Base-by-base conservation (phyloP, 345 rosid genomes). In the Luvunga scandens region DNA sequence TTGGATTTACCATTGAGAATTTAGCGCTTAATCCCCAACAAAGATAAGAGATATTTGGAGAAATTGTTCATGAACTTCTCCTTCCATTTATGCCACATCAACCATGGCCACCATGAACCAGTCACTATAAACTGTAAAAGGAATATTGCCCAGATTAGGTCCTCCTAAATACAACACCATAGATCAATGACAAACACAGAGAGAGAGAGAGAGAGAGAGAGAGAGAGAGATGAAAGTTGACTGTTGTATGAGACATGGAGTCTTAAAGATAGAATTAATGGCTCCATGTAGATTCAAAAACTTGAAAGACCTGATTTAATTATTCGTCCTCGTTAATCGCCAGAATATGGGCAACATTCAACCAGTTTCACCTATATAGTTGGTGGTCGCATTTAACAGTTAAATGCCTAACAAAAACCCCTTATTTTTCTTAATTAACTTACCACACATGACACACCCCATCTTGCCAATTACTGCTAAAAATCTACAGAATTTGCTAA, bases 41-140 rank as follows among this genome's bases (percentile, higher is more conserved):
- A 88, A 82, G 68, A 83, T 75, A 45, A 50, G 74, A 76, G 80
- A 79, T 48, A 81, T 71, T 30, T 72, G 82, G 73, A 87, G 78
- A 80, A 71, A 71, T 38, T 73, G 84, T 5, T 34, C 57, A 72
- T 25, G 69, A 34, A 65, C 75, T 77, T 73, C 82, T 38, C 72
- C 71, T 79, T 87, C 91, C 88, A 90, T 90, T 82, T 88, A 88
- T 79, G 73, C 82, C 69, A 50, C 87, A 83, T 81, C 79, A 79
- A 70, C 75, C 79, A 75, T 72, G 65, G 71, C 72, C 66, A 76
- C 90, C 86, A 74, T 81, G 82, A 60, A 62, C 79, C 68, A 78
- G 69, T 48, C 50, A 66, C 84, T 42, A 71, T 66, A 83, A 78
- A 59, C 81, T 73, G 75, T 27, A 57, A 57, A 73, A 77, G 48